Evolutionary conservation across 306 rosid species (phyloP), one percentile per base, ranked within the genome.

Genomic region (Nissolia schottii): DNA sequence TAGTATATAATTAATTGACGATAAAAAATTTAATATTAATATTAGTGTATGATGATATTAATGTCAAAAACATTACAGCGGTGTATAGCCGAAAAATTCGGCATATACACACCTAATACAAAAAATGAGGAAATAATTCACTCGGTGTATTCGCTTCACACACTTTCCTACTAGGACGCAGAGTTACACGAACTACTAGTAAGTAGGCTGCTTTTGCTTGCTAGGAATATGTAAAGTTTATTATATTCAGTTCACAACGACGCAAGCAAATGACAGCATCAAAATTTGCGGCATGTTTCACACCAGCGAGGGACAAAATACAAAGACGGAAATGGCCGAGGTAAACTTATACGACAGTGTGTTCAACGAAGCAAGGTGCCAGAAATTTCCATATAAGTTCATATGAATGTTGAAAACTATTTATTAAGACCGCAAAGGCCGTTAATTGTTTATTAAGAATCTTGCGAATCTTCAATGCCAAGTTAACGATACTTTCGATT

Each of bases 211-310:
- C 54, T 48, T 48, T 48, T 45, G 51, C 51, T 45, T 45, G 15
- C 9, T 45, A n/a, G n/a, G n/a, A n/a, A n/a, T n/a, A n/a, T n/a
- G n/a, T n/a, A n/a, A n/a, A n/a, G n/a, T n/a, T n/a, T n/a, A n/a
- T n/a, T n/a, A n/a, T n/a, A 1, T 43, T 43, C 10, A 3, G 32
- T 34, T 12, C 7, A 16, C 18, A 6, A n/a, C 1, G 5, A 41
- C 23, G 72, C 38, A 40, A 25, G 10, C 27, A 48, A 41, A 34
- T 20, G n/a, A 49, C 32, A 43, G 35, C 35, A 28, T 80, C 73
- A n/a, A 74, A 32, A n/a, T 32, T 60, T 41, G 54, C 80, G 63
- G 80, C 77, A 1, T 5, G 31, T 40, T 74, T 68, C 77, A 55
- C 77, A 74, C 66, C 27, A 2, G 22, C 14, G 7, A 43, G 3